Conservation (phyloP, 2,329 filamentous ascomycete genomes). For the Neonectria neomacrospora region DNA sequence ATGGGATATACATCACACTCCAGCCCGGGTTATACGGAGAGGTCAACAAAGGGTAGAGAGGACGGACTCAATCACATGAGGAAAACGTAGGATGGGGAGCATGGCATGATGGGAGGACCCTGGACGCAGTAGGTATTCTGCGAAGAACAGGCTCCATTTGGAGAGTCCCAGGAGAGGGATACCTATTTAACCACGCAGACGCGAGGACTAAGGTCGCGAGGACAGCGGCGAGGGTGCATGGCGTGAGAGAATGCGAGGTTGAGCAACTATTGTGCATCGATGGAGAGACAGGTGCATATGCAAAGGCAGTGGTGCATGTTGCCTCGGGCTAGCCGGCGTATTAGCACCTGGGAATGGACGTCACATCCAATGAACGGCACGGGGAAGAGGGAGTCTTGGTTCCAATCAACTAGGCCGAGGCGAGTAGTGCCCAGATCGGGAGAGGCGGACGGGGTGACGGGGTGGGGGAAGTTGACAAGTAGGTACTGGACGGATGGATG, state of each 20-base stretch:
- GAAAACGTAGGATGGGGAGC: slow-evolving; percentile 24
- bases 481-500: neutral
- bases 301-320: slow-evolving; percentile 30
- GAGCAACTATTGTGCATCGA: slow-evolving; percentile 30
- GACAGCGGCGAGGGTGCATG: slow-evolving; percentile 27
- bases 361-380: slow-evolving; percentile 15
- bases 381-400: slow-evolving; percentile 27
- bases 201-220: slow-evolving; percentile 17
- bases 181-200: slow-evolving; percentile 37
- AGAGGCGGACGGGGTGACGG: slow-evolving; percentile 5
- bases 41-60: slow-evolving; percentile 5
- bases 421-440: slow-evolving; percentile 27
- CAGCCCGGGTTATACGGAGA: slow-evolving; percentile 9
- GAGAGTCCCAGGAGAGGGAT: slow-evolving; percentile 26
- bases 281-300: slow-evolving; percentile 40
- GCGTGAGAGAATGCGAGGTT: slow-evolving; percentile 30
- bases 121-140: slow-evolving; percentile 24
- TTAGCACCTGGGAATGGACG: slow-evolving; percentile 6
- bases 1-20: slow-evolving; percentile 49
- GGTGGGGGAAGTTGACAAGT: neutral
- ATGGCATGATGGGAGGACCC: slow-evolving; percentile 26
- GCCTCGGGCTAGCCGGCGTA: slow-evolving; percentile 18
- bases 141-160: slow-evolving; percentile 23
- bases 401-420: slow-evolving; percentile 40
- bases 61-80: slow-evolving; percentile 25